phyloP scores from a whole-genome alignment of 805 yeast species.

The Candida insectalens region DNA sequence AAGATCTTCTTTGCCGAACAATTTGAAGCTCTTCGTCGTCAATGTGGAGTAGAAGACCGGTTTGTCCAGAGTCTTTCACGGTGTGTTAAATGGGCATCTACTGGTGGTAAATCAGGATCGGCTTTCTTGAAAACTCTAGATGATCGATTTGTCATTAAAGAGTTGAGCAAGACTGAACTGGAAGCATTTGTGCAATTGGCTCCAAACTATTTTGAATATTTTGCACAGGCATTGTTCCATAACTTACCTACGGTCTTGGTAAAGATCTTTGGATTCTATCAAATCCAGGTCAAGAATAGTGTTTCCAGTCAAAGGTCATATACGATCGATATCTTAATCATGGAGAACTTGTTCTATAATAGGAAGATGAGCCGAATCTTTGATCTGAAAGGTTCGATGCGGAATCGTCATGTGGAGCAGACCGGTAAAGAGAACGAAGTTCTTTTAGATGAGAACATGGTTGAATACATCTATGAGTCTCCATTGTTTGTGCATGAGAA shows the following conservation, averaged over 20 bases:
- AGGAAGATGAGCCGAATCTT: conserved; percentile 76
- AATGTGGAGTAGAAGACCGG: conserved; percentile 66
- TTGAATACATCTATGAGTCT: conserved; percentile 91
- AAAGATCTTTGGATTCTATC: conserved; percentile 92
- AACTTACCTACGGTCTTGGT: conserved; percentile 92
- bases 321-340: conserved; percentile 83
- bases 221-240: conserved; percentile 91
- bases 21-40: conserved; percentile 84
- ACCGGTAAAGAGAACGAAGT: conserved; percentile 96
- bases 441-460: conserved; percentile 92
- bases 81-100: conserved; percentile 91
- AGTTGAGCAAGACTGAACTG: conserved; percentile 75
- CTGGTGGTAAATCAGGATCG: conserved; percentile 96
- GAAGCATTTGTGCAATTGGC: conserved; percentile 94
- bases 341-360: conserved; percentile 91
- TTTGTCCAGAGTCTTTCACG: conserved; percentile 86
- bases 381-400: conserved; percentile 96
- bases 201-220: conserved; percentile 91
- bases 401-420: conserved; percentile 92
- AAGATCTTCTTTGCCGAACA: conserved; percentile 94
- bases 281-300: conserved; percentile 78
- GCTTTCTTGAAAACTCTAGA: conserved; percentile 88
- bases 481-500: conserved; percentile 92
- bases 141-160: conserved; percentile 82
- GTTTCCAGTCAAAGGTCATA: conserved; percentile 58